Conservation (phyloP, 768 basidiomycete species). For the Boletus huronensis region DNA sequence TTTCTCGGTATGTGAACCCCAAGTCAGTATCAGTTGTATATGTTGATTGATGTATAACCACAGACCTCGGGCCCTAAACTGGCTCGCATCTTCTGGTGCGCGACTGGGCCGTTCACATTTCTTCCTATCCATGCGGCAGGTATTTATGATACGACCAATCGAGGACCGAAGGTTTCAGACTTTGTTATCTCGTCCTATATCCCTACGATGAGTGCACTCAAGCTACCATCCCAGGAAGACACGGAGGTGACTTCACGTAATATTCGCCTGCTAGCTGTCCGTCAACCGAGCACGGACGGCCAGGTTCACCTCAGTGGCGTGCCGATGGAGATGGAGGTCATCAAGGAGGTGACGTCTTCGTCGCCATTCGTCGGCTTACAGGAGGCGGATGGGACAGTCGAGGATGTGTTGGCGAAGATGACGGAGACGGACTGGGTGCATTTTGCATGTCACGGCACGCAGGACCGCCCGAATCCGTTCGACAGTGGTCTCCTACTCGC, state of each 20-base stretch:
- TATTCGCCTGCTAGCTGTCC: slow-evolving; percentile 6
- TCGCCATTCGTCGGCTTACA: neutral
- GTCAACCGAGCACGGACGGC: slow-evolving; percentile 14
- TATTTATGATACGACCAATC: neutral
- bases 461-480: slow-evolving; percentile 18
- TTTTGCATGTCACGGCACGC: slow-evolving; percentile 32
- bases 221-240: neutral
- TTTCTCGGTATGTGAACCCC: neutral
- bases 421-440: slow-evolving; percentile 17
- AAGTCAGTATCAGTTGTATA: neutral
- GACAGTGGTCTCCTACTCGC: slow-evolving; percentile 18
- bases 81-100: neutral
- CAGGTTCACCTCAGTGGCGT: neutral
- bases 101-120: neutral
- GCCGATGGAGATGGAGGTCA: slow-evolving; percentile 22
- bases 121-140: neutral
- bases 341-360: neutral
- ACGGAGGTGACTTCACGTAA: neutral
- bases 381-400: neutral
- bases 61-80: neutral
- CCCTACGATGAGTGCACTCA: slow-evolving; percentile 25
- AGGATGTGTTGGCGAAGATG: neutral
- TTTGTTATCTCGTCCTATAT: slow-evolving; percentile 22
- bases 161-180: neutral
- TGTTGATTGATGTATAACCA: no score